A percentile compares a stretch with the other conserved stretches of the same genome.
Conservation (phyloP, 495 filamentous ascomycete genomes). For the Xylaria nigripes region DNA sequence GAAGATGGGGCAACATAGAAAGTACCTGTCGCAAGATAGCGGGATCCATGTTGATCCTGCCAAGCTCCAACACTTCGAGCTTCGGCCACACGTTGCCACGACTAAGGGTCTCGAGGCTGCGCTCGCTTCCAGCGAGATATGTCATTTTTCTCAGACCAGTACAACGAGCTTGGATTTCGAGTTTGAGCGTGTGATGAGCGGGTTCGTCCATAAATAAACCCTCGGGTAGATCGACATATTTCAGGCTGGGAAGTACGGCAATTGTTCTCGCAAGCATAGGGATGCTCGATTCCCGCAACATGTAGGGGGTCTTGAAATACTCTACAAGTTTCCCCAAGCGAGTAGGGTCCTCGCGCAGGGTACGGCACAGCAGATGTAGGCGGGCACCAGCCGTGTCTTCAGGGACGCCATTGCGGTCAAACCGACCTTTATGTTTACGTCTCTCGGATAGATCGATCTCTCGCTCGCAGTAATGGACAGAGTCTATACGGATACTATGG, state of each 20-base stretch:
- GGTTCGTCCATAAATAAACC: constrained; percentile 76
- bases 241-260: constrained; percentile 73
- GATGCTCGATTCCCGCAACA: constrained; percentile 84
- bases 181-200: constrained; percentile 61
- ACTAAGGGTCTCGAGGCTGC: constrained; percentile 60
- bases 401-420: constrained; percentile 66
- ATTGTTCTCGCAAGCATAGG: constrained; percentile 77
- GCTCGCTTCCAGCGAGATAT: constrained; percentile 71
- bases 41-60: constrained; percentile 63
- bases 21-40: constrained; percentile 62
- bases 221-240: constrained; percentile 86
- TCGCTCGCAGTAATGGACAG: constrained; percentile 87
- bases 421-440: constrained; percentile 65
- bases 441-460: constrained; percentile 71
- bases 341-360: constrained; percentile 63
- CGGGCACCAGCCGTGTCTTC: constrained; percentile 71
- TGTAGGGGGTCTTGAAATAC: constrained; percentile 88
- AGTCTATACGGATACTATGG: constrained; percentile 81
- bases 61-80: constrained; percentile 72
- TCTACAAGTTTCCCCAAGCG: constrained; percentile 57
- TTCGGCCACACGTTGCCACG: constrained; percentile 62
- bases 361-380: constrained; percentile 67
- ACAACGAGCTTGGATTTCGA: constrained; percentile 77
- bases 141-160: constrained; percentile 80
- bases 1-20: constrained; percentile 54